Evolutionary conservation across 805 yeast species (phyloP).

Genomic region (Starmerella cellae): DNA sequence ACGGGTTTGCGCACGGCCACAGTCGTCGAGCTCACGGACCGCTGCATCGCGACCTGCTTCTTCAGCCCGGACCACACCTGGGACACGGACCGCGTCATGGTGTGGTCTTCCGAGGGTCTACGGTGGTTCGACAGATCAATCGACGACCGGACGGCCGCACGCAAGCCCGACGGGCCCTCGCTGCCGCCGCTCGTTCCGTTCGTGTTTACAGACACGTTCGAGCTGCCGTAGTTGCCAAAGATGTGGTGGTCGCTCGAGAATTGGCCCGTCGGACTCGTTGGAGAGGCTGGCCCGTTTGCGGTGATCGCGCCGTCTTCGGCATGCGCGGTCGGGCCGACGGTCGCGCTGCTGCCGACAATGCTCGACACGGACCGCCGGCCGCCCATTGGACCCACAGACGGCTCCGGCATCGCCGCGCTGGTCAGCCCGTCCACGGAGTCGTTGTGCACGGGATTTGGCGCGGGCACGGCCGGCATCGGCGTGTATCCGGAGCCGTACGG

Average conservation of each 20-base stretch:
- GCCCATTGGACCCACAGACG: neutral
- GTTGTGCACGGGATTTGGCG: too few species aligned
- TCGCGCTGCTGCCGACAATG: slow-evolving; percentile 1
- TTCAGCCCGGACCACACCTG: slow-evolving; percentile 20
- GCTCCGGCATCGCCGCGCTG: neutral
- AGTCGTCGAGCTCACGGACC: slow-evolving; percentile 18
- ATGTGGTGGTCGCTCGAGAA: neutral
- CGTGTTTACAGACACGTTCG: neutral
- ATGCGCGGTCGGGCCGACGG: neutral
- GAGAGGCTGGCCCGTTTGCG: neutral
- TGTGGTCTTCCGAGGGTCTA: slow-evolving; percentile 7
- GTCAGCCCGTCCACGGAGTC: too few species aligned
- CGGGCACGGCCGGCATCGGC: slow-evolving; percentile 1
- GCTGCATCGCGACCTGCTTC: slow-evolving; percentile 19
- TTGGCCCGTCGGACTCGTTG: neutral
- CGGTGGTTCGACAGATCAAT: neutral
- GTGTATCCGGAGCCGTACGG: too few species aligned
- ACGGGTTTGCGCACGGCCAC: slow-evolving; percentile 7
- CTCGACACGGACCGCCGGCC: slow-evolving; percentile 7
- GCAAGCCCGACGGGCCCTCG: neutral
- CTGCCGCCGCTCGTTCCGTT: neutral
- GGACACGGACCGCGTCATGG: slow-evolving; percentile 14
- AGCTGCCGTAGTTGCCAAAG: neutral
- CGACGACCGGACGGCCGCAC: neutral
- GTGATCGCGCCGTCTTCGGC: neutral